Evolutionary conservation across 768 basidiomycete genomes (phyloP).

Genomic region (Amanita molliuscula): DNA sequence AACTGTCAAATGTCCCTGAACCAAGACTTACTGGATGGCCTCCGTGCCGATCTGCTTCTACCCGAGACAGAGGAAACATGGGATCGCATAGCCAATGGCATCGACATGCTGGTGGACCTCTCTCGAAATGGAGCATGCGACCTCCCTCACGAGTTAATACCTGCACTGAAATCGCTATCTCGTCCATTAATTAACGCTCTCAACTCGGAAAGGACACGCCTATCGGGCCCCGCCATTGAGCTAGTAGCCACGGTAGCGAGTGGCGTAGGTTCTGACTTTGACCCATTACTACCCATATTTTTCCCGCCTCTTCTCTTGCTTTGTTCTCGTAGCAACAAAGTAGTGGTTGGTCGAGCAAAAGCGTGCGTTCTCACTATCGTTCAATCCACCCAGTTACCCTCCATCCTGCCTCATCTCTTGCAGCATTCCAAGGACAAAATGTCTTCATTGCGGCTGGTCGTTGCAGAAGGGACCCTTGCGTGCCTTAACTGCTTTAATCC

Average conservation of each 20-base stretch:
- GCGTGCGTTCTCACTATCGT: constrained; percentile 50
- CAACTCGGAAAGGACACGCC: constrained; percentile 63
- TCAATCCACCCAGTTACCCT: constrained; percentile 55
- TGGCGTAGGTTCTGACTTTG: constrained; percentile 52
- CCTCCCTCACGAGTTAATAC: constrained; percentile 38
- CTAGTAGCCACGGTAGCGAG: constrained; percentile 43
- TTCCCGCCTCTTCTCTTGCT: constrained; percentile 58
- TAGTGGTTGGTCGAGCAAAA: constrained; percentile 58
- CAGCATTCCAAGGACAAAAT: constrained; percentile 63
- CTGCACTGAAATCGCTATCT: constrained; percentile 38
- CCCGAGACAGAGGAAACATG: constrained; percentile 74
- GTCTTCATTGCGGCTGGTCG: constrained; percentile 45
- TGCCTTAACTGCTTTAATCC: constrained; percentile 73
- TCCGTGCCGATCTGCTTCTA: constrained; percentile 29
- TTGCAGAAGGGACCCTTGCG: constrained; percentile 54
- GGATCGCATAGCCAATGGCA: constrained; percentile 50
- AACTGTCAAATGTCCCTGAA: neutral
- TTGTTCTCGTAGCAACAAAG: constrained; percentile 71
- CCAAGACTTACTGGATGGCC: constrained; percentile 26
- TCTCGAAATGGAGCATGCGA: constrained; percentile 44
- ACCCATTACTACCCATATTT: constrained; percentile 54
- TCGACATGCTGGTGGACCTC: constrained; percentile 35
- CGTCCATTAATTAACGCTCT: constrained; percentile 48
- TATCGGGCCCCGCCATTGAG: constrained; percentile 60
- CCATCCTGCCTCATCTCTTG: constrained; percentile 49